phyloP scores from a whole-genome alignment of 495 filamentous ascomycete species.

The Aspergillus funiculosus region DNA sequence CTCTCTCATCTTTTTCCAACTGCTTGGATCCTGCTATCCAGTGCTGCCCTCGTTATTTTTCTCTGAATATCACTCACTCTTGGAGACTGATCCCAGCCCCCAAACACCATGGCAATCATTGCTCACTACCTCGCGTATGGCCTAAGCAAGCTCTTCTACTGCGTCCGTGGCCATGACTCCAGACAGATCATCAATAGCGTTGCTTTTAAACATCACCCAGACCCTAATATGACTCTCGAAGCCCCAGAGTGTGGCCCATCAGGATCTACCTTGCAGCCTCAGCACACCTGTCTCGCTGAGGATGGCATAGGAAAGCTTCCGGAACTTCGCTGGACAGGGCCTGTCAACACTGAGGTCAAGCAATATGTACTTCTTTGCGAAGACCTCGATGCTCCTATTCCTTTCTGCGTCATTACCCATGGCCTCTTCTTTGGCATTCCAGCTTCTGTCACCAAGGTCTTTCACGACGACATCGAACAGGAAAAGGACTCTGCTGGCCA shows the following conservation, averaged over 20 bases:
- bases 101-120: conserved; percentile 12
- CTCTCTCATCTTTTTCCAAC: neutral
- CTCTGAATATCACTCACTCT: neutral
- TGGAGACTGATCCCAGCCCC: too few species aligned
- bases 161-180: conserved; percentile 27
- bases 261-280: conserved; percentile 27
- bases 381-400: conserved; percentile 47
- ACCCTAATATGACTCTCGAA: conserved; percentile 39
- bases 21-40: neutral
- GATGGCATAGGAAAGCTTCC: conserved; percentile 38
- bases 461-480: conserved; percentile 27
- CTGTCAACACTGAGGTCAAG: conserved; percentile 25
- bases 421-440: conserved; percentile 43
- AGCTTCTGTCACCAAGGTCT: conserved; percentile 24
- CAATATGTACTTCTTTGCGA: conserved; percentile 48
- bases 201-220: conserved; percentile 27
- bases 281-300: conserved; percentile 32
- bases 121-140: conserved; percentile 23
- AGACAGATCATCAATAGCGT: conserved; percentile 22
- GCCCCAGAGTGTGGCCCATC: conserved; percentile 36
- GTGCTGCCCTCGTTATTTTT: conserved; percentile 1
- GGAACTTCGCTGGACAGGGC: conserved; percentile 34
- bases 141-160: conserved; percentile 22
- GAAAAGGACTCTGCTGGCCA: conserved; percentile 14
- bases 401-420: conserved; percentile 39